phyloP scores from a whole-genome alignment of 2,329 filamentous ascomycete species.

The Colletotrichum salicis region DNA sequence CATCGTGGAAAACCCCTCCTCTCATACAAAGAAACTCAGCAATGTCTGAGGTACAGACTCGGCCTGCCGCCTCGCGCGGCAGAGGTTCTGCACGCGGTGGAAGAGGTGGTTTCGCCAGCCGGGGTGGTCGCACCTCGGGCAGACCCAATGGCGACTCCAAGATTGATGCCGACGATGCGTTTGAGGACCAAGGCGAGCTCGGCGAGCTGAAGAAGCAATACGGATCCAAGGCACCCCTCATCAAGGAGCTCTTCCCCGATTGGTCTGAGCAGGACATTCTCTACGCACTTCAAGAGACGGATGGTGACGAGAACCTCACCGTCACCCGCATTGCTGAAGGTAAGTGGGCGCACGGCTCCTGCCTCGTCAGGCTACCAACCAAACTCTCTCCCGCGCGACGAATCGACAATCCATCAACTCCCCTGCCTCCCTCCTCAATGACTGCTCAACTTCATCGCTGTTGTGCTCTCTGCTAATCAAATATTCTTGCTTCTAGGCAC shows the following conservation, averaged over 20 bases:
- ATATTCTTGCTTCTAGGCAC: constrained; percentile 63
- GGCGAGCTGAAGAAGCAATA: constrained; percentile 93
- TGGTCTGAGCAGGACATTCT: constrained; percentile 97
- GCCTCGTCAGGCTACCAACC: constrained; percentile 26
- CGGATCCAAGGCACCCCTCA: constrained; percentile 78
- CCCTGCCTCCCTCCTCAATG: neutral
- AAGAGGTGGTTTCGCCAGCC: constrained; percentile 78
- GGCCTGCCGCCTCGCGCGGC: constrained; percentile 85
- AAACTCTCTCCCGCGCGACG: constrained; percentile 17
- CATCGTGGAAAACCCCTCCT: constrained; percentile 33
- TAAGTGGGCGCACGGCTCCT: constrained; percentile 50
- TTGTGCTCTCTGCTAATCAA: constrained; percentile 41
- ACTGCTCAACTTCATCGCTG: neutral
- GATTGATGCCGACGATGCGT: constrained; percentile 64
- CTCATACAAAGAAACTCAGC: constrained; percentile 37
- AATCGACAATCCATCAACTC: neutral
- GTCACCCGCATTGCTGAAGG: constrained; percentile 85
- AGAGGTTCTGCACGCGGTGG: constrained; percentile 91
- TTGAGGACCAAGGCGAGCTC: constrained; percentile 87
- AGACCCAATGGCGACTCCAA: constrained; percentile 78
- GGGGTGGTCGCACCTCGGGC: constrained; percentile 72
- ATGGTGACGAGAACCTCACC: constrained; percentile 79
- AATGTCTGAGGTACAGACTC: constrained; percentile 95
- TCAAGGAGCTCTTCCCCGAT: constrained; percentile 93
- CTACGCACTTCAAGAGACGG: constrained; percentile 89